These are phyloP conservation scores for Clitopilus hobsonii DNA, from an alignment of 768 basidiomycete species.

Conservation along the genomic window DNA sequence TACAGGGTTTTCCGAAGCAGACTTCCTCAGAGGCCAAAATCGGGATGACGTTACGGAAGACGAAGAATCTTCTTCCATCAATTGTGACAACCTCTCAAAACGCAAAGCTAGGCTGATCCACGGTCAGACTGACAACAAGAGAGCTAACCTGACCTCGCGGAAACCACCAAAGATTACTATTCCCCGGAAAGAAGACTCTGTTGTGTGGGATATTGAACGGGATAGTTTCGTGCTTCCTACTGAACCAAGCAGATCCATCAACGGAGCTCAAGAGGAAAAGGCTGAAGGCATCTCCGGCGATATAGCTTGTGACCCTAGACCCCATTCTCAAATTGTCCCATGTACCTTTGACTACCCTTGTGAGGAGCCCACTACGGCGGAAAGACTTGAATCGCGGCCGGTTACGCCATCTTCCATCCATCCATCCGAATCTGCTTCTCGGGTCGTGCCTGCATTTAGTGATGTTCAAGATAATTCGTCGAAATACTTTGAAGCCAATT, in stretches of 20 bases:
- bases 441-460: slow-evolving; percentile 10
- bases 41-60: not conserved
- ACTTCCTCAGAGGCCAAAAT: slow-evolving; percentile 30
- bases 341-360: not conserved
- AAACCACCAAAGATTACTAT: not conserved
- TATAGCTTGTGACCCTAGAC: too few species aligned
- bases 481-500: not conserved
- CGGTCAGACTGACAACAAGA: not conserved
- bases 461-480: not conserved
- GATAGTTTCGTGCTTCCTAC: slow-evolving; percentile 23
- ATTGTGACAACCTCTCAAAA: not conserved
- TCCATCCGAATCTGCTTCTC: slow-evolving; percentile 57
- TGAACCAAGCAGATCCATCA: slow-evolving; percentile 23
- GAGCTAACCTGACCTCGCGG: not conserved
- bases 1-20: slow-evolving; percentile 39
- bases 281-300: not conserved
- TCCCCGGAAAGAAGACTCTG: slow-evolving; percentile 22
- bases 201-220: slow-evolving; percentile 54
- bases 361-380: slow-evolving; percentile 4
- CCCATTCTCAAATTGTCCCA: not conserved
- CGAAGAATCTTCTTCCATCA: not conserved
- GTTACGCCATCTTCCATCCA: slow-evolving; percentile 19
- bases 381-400: not conserved
- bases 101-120: not conserved
- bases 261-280: slow-evolving; percentile 12